These are phyloP conservation scores for Gonapodya prolifera DNA, from an alignment of 192 early-diverging fungal species.

Conservation along the genomic window DNA sequence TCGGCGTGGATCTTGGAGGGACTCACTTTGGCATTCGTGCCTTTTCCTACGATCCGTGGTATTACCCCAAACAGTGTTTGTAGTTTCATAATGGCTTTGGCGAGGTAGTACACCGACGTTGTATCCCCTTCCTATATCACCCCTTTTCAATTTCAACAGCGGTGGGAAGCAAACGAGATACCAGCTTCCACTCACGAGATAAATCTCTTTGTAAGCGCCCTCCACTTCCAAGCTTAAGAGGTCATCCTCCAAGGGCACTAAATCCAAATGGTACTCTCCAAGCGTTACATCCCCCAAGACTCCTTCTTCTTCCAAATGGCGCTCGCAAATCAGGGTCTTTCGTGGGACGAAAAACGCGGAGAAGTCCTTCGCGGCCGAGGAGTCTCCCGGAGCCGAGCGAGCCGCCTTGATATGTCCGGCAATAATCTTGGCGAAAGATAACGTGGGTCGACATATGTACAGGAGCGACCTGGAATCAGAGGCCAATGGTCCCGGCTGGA, in stretches of 20 bases:
- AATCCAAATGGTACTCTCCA: constrained; percentile 79
- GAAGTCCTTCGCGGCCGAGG: neutral
- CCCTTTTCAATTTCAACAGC: neutral
- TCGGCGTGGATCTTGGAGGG: neutral
- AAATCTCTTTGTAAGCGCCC: constrained; percentile 67
- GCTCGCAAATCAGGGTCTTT: constrained; percentile 79
- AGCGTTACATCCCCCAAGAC: constrained; percentile 77
- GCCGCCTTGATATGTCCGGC: constrained; percentile 44
- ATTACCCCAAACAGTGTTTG: constrained; percentile 80
- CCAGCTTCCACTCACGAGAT: constrained; percentile 33
- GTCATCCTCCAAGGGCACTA: constrained; percentile 84
- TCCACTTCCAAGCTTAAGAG: constrained; percentile 81
- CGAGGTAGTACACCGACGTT: constrained; percentile 54
- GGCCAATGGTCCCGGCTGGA: constrained; percentile 48
- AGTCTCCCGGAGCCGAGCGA: constrained; percentile 10
- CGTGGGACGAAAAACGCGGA: constrained; percentile 57
- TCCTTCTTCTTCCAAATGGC: constrained; percentile 85
- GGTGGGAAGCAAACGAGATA: neutral
- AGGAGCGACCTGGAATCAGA: constrained; percentile 63
- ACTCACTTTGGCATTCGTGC: constrained; percentile 58
- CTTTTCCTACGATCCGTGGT: constrained; percentile 84
- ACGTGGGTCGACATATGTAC: constrained; percentile 71
- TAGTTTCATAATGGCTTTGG: constrained; percentile 76
- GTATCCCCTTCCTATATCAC: constrained; percentile 58
- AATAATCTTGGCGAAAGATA: constrained; percentile 69